phyloP scores from a whole-genome alignment of 768 basidiomycete genomes.

The Tulasnella calospora region DNA sequence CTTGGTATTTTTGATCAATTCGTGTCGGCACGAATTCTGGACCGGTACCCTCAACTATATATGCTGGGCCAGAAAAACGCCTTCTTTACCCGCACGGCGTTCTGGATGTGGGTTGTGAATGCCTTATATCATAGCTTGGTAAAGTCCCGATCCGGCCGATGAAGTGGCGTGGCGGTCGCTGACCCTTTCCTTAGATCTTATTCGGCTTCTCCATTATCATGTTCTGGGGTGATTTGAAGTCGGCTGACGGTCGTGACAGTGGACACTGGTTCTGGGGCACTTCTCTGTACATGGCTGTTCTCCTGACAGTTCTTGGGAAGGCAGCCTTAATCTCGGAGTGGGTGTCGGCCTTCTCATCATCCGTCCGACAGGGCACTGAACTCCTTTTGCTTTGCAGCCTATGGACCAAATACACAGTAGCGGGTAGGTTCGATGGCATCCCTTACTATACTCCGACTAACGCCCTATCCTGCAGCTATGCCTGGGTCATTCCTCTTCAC shows the following conservation, averaged over 20 bases:
- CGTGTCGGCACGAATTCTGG: slow-evolving; percentile 91
- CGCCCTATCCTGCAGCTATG: slow-evolving; percentile 55
- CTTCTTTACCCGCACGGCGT: slow-evolving; percentile 85
- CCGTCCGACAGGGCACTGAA: not conserved
- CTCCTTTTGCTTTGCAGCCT: slow-evolving; percentile 48
- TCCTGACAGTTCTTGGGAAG: slow-evolving; percentile 94
- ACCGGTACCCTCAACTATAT: slow-evolving; percentile 95
- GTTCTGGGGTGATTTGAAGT: slow-evolving; percentile 90
- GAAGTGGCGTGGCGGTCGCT: slow-evolving; percentile 11
- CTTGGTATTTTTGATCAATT: slow-evolving; percentile 99
- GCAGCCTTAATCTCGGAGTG: slow-evolving; percentile 97
- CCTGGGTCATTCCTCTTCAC: slow-evolving; percentile 96
- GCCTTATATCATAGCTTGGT: slow-evolving; percentile 88
- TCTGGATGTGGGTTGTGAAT: slow-evolving; percentile 89
- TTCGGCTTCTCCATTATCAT: slow-evolving; percentile 84
- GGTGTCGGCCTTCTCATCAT: slow-evolving; percentile 36
- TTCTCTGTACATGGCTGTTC: slow-evolving; percentile 85
- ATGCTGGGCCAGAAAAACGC: slow-evolving; percentile 88
- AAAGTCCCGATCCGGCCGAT: slow-evolving; percentile 33
- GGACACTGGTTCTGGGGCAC: slow-evolving; percentile 99
- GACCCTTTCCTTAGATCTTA: slow-evolving; percentile 52
- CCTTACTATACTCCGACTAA: not conserved
- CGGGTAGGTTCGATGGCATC: slow-evolving; percentile 46
- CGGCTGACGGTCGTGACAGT: slow-evolving; percentile 70
- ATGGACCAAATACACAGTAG: slow-evolving; percentile 99